Evolutionary conservation across 345 rosid genomes (phyloP).

Genomic region (Populus alba): DNA sequence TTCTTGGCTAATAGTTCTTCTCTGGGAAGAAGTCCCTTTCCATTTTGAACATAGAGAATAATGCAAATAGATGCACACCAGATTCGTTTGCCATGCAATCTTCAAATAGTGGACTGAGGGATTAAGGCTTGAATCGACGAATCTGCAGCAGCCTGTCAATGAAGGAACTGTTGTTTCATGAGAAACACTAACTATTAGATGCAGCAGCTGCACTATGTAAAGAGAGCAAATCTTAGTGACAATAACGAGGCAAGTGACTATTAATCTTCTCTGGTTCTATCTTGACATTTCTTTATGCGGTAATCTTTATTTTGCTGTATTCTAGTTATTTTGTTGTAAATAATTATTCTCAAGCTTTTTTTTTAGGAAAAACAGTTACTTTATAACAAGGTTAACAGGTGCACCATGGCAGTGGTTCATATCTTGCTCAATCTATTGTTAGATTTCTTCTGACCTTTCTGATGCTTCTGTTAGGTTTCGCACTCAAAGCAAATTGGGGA

Average conservation of each 20-base stretch:
- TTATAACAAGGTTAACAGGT: too few relatives aligned
- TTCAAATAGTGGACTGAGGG: neutral
- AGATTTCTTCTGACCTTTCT: too few relatives aligned
- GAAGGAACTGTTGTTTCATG: neutral
- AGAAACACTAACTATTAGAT: neutral
- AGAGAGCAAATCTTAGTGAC: neutral
- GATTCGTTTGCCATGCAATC: neutral
- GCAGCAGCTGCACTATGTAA: neutral
- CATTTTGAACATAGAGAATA: neutral
- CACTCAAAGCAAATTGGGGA: too few relatives aligned
- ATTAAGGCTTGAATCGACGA: neutral
- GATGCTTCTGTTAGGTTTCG: too few relatives aligned
- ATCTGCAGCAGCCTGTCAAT: neutral
- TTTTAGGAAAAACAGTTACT: too few relatives aligned
- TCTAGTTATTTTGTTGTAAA: too few relatives aligned
- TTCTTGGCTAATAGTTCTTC: neutral
- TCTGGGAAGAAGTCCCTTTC: neutral
- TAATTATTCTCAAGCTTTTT: too few relatives aligned
- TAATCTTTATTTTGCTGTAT: too few relatives aligned
- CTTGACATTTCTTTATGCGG: neutral
- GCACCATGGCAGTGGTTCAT: too few relatives aligned
- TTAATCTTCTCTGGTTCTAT: neutral
- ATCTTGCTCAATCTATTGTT: too few relatives aligned
- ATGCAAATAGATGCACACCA: neutral
- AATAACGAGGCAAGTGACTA: slow-evolving; percentile 3